A percentile compares a stretch with the other conserved stretches of the same genome.
Conservation (phyloP, 2,329 filamentous ascomycete species). For the Shiraia bambusicola region DNA sequence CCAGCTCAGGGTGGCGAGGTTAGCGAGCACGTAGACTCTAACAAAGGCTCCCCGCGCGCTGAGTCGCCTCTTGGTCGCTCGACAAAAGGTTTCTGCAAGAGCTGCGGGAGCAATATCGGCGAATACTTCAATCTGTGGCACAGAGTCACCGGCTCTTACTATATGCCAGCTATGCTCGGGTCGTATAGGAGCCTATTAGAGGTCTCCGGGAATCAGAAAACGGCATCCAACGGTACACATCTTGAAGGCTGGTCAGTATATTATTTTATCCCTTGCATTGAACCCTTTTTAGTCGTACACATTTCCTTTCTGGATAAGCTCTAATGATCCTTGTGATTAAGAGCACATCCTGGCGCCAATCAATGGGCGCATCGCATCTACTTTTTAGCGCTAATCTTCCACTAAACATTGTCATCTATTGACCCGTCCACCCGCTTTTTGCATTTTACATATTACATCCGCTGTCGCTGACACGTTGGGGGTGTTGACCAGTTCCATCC, state of each 20-base stretch:
- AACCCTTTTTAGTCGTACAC: slow-evolving; percentile 29
- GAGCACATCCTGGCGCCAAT: slow-evolving; percentile 38
- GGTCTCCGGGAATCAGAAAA: slow-evolving; percentile 27
- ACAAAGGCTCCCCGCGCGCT: slow-evolving; percentile 12
- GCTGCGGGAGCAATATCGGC: slow-evolving; percentile 31
- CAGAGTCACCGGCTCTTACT: slow-evolving; percentile 39
- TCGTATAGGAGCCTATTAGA: slow-evolving; percentile 37
- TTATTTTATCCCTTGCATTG: slow-evolving; percentile 14
- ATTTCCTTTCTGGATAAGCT: slow-evolving; percentile 30
- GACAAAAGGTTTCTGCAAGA: slow-evolving; percentile 33
- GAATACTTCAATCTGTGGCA: slow-evolving; percentile 44
- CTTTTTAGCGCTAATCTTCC: slow-evolving; percentile 40
- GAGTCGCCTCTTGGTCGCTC: slow-evolving; percentile 20
- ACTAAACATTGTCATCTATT: slow-evolving; percentile 45
- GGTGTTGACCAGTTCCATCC: slow-evolving; percentile 36
- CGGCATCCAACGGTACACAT: slow-evolving; percentile 31
- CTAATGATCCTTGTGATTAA: slow-evolving; percentile 33
- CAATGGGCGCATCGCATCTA: slow-evolving; percentile 32
- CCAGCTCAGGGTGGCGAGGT: slow-evolving; percentile 7
- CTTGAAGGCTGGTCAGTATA: slow-evolving; percentile 44
- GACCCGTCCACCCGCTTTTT: slow-evolving; percentile 30
- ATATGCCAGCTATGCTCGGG: slow-evolving; percentile 36
- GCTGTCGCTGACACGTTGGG: slow-evolving; percentile 14
- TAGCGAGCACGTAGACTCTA: slow-evolving; percentile 14
- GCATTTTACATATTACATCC: slow-evolving; percentile 9